Evolutionary conservation across 2,329 filamentous ascomycete species (phyloP).

Genomic region (Mollisiaceae sp.): DNA sequence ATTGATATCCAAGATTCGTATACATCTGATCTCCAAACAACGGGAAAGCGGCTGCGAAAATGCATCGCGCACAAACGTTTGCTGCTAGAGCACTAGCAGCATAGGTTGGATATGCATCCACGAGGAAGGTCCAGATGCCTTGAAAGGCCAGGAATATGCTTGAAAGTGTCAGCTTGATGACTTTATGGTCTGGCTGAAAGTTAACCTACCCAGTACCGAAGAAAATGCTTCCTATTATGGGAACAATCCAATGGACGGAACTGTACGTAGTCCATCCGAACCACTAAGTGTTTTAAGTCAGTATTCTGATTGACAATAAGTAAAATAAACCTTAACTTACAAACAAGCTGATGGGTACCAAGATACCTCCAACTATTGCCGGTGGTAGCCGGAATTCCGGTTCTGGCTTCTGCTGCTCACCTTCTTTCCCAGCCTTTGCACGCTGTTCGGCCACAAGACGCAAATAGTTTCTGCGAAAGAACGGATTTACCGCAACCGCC

Average conservation of each 20-base stretch:
- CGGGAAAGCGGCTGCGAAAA: slow-evolving; percentile 81
- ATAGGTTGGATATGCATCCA: slow-evolving; percentile 77
- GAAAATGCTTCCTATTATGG: slow-evolving; percentile 71
- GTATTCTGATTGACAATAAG: background rate
- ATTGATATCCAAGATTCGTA: slow-evolving; percentile 66
- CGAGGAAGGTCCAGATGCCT: slow-evolving; percentile 82
- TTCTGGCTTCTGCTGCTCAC: slow-evolving; percentile 58
- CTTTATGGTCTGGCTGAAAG: background rate
- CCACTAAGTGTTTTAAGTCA: slow-evolving; percentile 48
- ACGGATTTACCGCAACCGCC: slow-evolving; percentile 58
- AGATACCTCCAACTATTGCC: slow-evolving; percentile 70
- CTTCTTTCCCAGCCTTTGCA: slow-evolving; percentile 52
- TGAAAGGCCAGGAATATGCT: slow-evolving; percentile 73
- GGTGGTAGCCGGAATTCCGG: slow-evolving; percentile 85
- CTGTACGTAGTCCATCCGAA: slow-evolving; percentile 84
- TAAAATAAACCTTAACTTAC: slow-evolving; percentile 12
- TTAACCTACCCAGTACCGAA: slow-evolving; percentile 70
- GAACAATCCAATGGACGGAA: slow-evolving; percentile 75
- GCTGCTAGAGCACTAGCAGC: slow-evolving; percentile 80
- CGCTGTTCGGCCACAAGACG: slow-evolving; percentile 59
- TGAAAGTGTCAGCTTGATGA: slow-evolving; percentile 5
- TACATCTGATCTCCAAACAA: slow-evolving; percentile 77
- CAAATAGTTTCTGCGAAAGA: slow-evolving; percentile 66
- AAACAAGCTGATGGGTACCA: slow-evolving; percentile 82
- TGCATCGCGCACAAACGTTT: slow-evolving; percentile 78